These are phyloP conservation scores for Dunaliella primolecta DNA, from an alignment of 139 green algal genomes.

Conservation along the genomic window DNA sequence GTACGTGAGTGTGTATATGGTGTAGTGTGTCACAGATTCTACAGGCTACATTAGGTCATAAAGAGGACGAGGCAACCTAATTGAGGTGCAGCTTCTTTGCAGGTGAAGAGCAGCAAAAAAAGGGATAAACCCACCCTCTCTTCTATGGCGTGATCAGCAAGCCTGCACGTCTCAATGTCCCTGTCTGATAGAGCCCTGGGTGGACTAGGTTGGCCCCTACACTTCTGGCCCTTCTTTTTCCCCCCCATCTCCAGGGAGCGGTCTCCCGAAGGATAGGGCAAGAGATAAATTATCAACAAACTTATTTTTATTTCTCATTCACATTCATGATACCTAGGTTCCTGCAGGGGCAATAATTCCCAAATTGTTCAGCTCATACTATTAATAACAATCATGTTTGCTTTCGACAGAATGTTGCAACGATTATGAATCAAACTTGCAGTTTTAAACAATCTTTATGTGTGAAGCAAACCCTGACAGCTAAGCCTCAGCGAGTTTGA, in stretches of 20 bases:
- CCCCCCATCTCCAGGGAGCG: not conserved
- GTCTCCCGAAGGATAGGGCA: not conserved
- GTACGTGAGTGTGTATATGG: no score
- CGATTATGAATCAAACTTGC: not conserved
- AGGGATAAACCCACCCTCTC: not conserved
- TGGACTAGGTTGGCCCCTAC: not conserved
- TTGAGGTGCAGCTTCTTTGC: no score
- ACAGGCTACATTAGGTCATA: no score
- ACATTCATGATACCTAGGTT: not conserved
- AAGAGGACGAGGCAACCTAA: not conserved
- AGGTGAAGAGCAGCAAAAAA: not conserved
- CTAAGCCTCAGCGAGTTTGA: no score
- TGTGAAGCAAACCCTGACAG: no score
- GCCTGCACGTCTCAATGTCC: not conserved
- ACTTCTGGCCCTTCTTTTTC: not conserved
- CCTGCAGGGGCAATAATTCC: not conserved
- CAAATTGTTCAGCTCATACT: not conserved
- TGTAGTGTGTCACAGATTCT: no score
- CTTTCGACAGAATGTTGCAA: no score
- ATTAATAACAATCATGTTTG: not conserved
- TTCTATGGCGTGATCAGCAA: not conserved
- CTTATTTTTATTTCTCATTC: not conserved
- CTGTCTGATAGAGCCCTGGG: not conserved
- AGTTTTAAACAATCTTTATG: no score
- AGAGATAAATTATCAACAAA: no score